Evolutionary conservation across 1,284 basidiomycete species (phyloP).

Genomic region (Leccinum pallidistipes): DNA sequence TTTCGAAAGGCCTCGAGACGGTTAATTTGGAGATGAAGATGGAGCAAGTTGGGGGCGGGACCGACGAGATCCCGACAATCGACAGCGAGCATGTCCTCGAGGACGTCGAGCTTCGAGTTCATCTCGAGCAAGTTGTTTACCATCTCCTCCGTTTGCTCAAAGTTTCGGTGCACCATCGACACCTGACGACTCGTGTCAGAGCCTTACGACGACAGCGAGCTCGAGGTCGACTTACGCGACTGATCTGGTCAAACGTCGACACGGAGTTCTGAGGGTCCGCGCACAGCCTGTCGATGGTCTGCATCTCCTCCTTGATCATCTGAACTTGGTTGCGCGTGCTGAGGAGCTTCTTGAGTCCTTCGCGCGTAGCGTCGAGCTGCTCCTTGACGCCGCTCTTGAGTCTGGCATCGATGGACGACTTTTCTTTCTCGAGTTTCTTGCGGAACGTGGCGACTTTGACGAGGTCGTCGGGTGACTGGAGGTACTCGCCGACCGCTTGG

Average conservation of each 20-base stretch:
- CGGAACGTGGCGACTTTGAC: conserved; percentile 86
- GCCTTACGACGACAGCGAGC: background rate
- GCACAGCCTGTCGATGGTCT: conserved; percentile 79
- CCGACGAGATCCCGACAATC: conserved; percentile 79
- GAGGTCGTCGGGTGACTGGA: conserved; percentile 93
- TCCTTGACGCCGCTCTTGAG: conserved; percentile 93
- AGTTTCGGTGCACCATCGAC: conserved; percentile 93
- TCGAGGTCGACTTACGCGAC: conserved; percentile 57
- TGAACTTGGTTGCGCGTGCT: conserved; percentile 84
- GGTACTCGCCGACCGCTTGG: conserved; percentile 81
- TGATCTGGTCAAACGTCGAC: conserved; percentile 89
- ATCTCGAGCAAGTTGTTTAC: conserved; percentile 91
- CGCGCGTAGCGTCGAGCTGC: conserved; percentile 89
- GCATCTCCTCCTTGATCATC: conserved; percentile 90
- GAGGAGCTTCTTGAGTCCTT: conserved; percentile 86
- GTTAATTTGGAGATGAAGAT: conserved; percentile 88
- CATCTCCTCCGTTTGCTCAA: conserved; percentile 94
- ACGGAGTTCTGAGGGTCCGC: conserved; percentile 72
- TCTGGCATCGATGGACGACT: conserved; percentile 91
- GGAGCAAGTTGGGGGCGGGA: conserved; percentile 83
- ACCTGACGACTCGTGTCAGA: conserved; percentile 53
- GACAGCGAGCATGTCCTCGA: conserved; percentile 76
- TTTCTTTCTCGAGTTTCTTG: conserved; percentile 96
- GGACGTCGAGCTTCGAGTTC: conserved; percentile 78
- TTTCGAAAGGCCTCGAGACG: conserved; percentile 94